These are phyloP conservation scores for Drosera capensis DNA, from an alignment of 148 eudicot species.

Conservation along the genomic window DNA sequence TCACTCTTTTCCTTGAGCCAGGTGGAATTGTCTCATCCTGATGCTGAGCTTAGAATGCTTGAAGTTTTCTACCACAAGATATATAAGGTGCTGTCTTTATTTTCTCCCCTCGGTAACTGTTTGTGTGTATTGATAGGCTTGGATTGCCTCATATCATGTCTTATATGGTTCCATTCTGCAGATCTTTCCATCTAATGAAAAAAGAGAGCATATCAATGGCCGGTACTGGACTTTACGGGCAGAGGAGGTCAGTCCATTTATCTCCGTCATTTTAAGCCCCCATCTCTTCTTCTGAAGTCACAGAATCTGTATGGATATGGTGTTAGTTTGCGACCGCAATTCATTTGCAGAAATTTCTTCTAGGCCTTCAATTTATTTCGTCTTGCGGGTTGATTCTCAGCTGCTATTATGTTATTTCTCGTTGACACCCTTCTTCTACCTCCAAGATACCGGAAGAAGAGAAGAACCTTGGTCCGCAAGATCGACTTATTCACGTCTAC, in stretches of 20 bases:
- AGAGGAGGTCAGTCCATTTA: constrained; percentile 54
- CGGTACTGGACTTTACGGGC: constrained; percentile 94
- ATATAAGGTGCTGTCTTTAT: constrained; percentile 44
- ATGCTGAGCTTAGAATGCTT: constrained; percentile 77
- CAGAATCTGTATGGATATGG: too few species aligned
- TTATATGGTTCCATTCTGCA: constrained; percentile 13
- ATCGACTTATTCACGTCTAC: constrained; percentile 73
- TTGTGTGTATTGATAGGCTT: neutral
- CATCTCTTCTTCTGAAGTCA: too few species aligned
- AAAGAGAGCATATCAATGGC: constrained; percentile 82
- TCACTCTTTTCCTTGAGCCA: constrained; percentile 7
- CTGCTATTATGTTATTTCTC: neutral
- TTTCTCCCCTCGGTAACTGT: neutral
- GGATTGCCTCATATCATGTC: neutral
- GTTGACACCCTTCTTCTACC: neutral
- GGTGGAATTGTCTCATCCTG: constrained; percentile 82
- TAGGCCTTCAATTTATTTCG: neutral
- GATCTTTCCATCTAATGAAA: constrained; percentile 74
- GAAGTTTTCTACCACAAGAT: constrained; percentile 94
- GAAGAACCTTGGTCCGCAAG: constrained; percentile 64
- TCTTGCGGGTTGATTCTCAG: neutral
- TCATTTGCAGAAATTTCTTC: neutral
- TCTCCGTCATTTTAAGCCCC: neutral
- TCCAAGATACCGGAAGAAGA: constrained; percentile 91
- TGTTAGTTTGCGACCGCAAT: too few species aligned